Evolutionary conservation across 306 rosid species (phyloP).

Genomic region (Boehmeria nivea): DNA sequence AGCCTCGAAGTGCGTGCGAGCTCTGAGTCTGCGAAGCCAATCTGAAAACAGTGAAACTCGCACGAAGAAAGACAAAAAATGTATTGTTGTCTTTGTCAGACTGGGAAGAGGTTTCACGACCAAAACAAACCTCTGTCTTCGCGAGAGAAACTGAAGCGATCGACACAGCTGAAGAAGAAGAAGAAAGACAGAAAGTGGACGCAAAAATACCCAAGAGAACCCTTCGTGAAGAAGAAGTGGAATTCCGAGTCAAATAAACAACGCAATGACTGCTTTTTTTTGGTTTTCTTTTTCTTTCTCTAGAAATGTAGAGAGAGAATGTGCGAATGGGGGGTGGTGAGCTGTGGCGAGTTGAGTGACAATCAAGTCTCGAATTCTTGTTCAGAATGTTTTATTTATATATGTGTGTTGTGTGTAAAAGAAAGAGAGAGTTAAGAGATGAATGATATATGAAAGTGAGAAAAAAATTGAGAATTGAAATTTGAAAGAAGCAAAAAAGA

Average conservation of each 20-base stretch:
- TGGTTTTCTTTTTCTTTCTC: neutral
- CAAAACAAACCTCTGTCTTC: no score
- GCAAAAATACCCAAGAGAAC: neutral
- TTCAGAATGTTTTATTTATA: constrained; percentile 1
- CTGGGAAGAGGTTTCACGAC: no score
- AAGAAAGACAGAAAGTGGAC: no score
- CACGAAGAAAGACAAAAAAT: no score
- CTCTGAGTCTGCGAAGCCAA: neutral
- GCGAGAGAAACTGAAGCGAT: no score
- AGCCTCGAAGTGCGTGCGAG: no score
- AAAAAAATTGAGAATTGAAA: neutral
- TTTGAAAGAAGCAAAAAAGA: constrained; percentile 1
- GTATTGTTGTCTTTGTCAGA: no score
- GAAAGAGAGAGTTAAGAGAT: neutral
- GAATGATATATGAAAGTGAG: neutral
- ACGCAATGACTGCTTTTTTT: no score
- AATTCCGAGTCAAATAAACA: no score
- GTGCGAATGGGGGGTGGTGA: neutral
- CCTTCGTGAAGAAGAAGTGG: neutral
- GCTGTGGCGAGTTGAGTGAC: neutral
- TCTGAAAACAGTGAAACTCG: neutral
- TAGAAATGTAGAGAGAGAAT: neutral
- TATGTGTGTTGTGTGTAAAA: neutral
- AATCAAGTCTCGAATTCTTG: neutral
- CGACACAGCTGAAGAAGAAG: no score